Percentiles rank a stretch among this genome's conserved stretches.
phyloP scores from a whole-genome alignment of 2,329 filamentous ascomycete species.

The Didymellaceae sp. region DNA sequence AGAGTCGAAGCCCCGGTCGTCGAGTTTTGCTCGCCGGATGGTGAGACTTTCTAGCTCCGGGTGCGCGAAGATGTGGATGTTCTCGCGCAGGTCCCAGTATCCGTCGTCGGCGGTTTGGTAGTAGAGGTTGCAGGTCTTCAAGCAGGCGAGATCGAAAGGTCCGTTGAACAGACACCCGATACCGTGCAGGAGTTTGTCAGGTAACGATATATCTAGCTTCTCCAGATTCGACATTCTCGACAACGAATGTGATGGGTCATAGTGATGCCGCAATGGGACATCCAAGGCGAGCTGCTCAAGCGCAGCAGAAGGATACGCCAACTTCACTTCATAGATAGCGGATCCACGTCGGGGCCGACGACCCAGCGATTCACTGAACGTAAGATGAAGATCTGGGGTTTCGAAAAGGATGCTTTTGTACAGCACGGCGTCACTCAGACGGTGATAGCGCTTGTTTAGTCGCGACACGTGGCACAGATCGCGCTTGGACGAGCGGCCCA shows the following conservation, averaged over 20 bases:
- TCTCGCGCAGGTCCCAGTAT: constrained; percentile 44
- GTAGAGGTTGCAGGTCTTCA: constrained; percentile 40
- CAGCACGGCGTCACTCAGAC: constrained; percentile 39
- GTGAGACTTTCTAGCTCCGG: constrained; percentile 37
- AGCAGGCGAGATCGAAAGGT: constrained; percentile 41
- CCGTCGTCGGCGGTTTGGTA: constrained; percentile 42
- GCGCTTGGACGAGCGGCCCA: constrained; percentile 34
- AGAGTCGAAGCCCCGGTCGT: constrained; percentile 41
- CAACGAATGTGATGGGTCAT: constrained; percentile 41
- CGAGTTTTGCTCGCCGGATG: constrained; percentile 39
- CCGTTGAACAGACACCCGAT: constrained; percentile 44
- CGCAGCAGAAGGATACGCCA: constrained; percentile 41
- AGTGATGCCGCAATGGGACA: constrained; percentile 34
- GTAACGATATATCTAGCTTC: constrained; percentile 42
- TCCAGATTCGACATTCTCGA: constrained; percentile 45
- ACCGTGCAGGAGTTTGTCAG: constrained; percentile 37
- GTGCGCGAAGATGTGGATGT: constrained; percentile 45
- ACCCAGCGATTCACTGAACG: constrained; percentile 42
- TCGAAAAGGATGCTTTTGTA: constrained; percentile 44
- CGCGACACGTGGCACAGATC: constrained; percentile 39
- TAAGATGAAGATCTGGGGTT: constrained; percentile 41
- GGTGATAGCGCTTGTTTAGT: constrained; percentile 40
- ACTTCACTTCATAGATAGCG: constrained; percentile 40
- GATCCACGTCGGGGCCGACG: constrained; percentile 42
- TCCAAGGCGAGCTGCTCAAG: constrained; percentile 40